phyloP scores from a whole-genome alignment of 2,329 filamentous ascomycete genomes.

The Chrysoporthe deuterocubensis region DNA sequence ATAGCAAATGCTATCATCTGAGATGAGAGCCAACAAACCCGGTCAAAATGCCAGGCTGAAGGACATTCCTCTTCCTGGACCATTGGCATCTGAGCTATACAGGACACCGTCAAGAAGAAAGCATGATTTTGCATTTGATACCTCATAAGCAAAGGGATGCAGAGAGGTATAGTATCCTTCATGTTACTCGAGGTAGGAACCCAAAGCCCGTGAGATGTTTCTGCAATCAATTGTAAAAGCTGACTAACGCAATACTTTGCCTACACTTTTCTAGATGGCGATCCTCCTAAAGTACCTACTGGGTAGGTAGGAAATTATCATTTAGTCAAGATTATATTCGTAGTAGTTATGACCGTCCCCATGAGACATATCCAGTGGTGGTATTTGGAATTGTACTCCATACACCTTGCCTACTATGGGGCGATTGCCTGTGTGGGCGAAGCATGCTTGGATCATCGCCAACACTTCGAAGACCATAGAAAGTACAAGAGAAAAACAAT shows the following conservation, averaged over 20 bases:
- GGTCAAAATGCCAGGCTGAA: background rate
- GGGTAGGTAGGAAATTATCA: no score
- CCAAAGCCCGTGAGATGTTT: background rate
- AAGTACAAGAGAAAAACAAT: background rate
- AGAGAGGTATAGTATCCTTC: background rate
- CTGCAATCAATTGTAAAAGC: background rate
- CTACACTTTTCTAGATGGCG: no score
- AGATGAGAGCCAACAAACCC: background rate
- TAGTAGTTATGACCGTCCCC: no score
- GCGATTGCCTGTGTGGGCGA: slow-evolving; percentile 8
- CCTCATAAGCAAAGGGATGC: background rate
- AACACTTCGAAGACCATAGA: background rate
- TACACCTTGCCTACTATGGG: slow-evolving; percentile 15
- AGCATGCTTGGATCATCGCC: background rate
- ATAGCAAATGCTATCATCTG: background rate
- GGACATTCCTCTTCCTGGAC: background rate
- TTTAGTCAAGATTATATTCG: no score
- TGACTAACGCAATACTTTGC: background rate
- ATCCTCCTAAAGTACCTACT: no score
- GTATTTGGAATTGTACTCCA: no score
- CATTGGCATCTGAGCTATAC: background rate
- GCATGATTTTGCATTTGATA: background rate
- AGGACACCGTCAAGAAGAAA: background rate
- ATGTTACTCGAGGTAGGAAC: background rate
- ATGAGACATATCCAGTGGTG: no score